Evolutionary conservation across 2,329 filamentous ascomycete species (phyloP).

Genomic region (Boeremia exigua): DNA sequence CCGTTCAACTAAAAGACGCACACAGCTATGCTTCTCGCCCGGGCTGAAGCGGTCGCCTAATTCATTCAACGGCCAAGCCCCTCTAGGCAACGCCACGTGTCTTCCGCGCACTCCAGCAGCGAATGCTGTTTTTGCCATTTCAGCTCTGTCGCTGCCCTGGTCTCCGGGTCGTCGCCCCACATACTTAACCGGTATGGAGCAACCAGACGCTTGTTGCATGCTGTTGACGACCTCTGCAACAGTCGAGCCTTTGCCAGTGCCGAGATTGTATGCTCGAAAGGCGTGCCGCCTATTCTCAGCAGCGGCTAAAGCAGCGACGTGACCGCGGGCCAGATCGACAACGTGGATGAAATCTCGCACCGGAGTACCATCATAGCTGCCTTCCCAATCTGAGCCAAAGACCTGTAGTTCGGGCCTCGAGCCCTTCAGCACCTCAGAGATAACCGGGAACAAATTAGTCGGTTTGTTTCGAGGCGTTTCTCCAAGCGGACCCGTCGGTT

Average conservation of each 20-base stretch:
- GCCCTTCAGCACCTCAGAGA: conserved; percentile 67
- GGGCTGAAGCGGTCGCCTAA: background rate
- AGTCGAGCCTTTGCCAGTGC: conserved; percentile 30
- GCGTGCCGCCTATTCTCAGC: conserved; percentile 21
- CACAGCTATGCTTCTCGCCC: background rate
- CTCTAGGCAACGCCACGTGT: background rate
- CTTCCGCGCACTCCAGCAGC: background rate
- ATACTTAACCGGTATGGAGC: background rate
- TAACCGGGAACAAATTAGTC: conserved; percentile 69
- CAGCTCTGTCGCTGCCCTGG: background rate
- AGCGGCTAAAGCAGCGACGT: conserved; percentile 60
- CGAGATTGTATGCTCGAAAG: conserved; percentile 38
- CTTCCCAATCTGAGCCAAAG: conserved; percentile 67
- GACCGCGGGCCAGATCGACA: conserved; percentile 65
- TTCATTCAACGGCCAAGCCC: background rate
- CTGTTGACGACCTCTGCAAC: background rate
- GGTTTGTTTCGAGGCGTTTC: conserved; percentile 68
- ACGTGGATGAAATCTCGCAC: conserved; percentile 71
- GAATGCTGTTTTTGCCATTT: background rate
- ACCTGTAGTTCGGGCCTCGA: conserved; percentile 61
- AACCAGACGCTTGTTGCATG: background rate
- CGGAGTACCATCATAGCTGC: conserved; percentile 69
- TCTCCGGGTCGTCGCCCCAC: background rate
- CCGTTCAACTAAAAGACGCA: background rate
- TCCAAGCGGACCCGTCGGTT: conserved; percentile 67